These are phyloP conservation scores for Glycine soja DNA, from an alignment of 306 rosid genomes.

Conservation along the genomic window DNA sequence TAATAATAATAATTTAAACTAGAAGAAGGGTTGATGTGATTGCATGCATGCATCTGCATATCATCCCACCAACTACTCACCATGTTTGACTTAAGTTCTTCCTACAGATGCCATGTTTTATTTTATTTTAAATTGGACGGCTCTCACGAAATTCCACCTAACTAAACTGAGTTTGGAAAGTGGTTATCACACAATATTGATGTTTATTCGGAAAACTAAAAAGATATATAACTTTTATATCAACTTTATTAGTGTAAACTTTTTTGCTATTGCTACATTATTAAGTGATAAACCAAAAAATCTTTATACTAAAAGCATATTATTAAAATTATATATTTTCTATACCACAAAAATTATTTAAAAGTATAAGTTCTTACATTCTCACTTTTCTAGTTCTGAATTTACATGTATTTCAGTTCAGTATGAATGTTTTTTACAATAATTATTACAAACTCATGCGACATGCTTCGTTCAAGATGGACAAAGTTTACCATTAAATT, in stretches of 20 bases:
- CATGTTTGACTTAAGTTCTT: not conserved
- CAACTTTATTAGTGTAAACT: not conserved
- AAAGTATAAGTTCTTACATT: not conserved
- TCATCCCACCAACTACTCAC: not conserved
- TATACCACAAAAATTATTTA: not conserved
- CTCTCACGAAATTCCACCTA: not conserved
- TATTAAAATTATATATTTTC: not conserved
- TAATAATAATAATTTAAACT: not conserved
- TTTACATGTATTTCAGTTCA: not conserved
- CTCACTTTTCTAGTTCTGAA: not conserved
- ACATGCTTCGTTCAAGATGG: not conserved
- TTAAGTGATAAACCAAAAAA: not conserved
- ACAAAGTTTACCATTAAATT: not conserved
- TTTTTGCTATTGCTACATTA: not conserved
- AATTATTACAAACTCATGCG: conserved; percentile 16
- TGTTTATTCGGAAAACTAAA: not conserved
- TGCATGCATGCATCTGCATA: not conserved
- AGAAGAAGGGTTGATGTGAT: not conserved
- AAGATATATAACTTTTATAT: not conserved
- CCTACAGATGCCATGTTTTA: not conserved
- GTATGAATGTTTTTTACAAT: not conserved
- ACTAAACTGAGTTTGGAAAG: not conserved
- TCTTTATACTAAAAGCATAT: not conserved
- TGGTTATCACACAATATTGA: not conserved
- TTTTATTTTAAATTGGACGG: not conserved